Evolutionary conservation across 805 yeast species (phyloP).

Genomic region (Ogataea nitratoaversa): DNA sequence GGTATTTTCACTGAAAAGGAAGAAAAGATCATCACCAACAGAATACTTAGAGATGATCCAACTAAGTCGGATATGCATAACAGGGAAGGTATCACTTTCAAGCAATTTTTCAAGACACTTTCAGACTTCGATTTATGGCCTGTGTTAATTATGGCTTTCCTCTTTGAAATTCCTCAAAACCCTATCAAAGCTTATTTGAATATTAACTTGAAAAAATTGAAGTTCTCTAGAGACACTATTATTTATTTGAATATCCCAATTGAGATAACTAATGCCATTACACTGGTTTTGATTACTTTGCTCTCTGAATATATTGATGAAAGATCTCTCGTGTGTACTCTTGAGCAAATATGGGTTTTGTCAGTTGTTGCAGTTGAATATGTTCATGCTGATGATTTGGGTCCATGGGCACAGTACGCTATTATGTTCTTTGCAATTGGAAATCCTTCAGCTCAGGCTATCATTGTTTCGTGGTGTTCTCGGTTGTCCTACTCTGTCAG

Average conservation of each 20-base stretch:
- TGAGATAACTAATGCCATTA: constrained; percentile 30
- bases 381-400: constrained; percentile 2
- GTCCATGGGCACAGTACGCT: constrained; percentile 13
- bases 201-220: constrained; percentile 39
- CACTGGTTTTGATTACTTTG: constrained; percentile 31
- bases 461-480: constrained; percentile 55
- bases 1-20: constrained; percentile 41
- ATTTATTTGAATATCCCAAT: constrained; percentile 47
- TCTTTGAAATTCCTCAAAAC: constrained; percentile 32
- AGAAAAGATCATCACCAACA: constrained; percentile 37
- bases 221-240: constrained; percentile 44
- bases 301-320: constrained; percentile 30
- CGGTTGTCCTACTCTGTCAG: constrained; percentile 55
- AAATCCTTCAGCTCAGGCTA: constrained; percentile 42
- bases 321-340: constrained; percentile 9
- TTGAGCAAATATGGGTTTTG: constrained; percentile 15
- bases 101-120: constrained; percentile 35
- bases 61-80: constrained; percentile 55
- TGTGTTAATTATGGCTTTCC: constrained; percentile 39
- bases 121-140: constrained; percentile 50
- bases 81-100: constrained; percentile 41
- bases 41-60: too few relatives aligned
- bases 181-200: constrained; percentile 40
- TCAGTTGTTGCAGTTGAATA: constrained; percentile 12
- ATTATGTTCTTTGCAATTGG: constrained; percentile 26